phyloP scores from a whole-genome alignment of 169 alveolate species.

The Plasmodium chabaudi region DNA sequence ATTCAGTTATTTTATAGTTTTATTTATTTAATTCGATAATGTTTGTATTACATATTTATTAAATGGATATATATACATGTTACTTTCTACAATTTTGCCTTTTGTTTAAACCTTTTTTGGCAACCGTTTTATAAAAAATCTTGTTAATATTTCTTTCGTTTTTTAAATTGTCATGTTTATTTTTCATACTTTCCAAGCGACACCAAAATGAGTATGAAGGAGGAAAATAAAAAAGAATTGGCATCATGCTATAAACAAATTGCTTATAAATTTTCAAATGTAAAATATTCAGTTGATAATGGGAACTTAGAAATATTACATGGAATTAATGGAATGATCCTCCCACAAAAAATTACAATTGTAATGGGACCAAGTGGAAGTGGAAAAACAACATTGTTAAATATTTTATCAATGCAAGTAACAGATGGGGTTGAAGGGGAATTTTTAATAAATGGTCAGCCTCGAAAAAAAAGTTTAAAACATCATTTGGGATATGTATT shows the following conservation, averaged over 20 bases:
- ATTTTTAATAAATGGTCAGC: slow-evolving; percentile 26
- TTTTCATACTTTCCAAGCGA: too few species aligned
- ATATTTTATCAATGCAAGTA: slow-evolving; percentile 78
- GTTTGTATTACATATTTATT: too few species aligned
- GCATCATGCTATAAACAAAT: slow-evolving; percentile 13
- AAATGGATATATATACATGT: too few species aligned
- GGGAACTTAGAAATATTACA: slow-evolving; percentile 62
- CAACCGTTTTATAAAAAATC: too few species aligned
- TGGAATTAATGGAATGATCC: slow-evolving; percentile 39
- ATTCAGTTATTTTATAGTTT: too few species aligned
- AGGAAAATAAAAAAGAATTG: not conserved
- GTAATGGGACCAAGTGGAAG: slow-evolving; percentile 86
- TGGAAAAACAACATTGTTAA: slow-evolving; percentile 85
- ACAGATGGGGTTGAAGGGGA: slow-evolving; percentile 58
- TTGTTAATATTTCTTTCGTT: too few species aligned
- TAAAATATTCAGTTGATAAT: slow-evolving; percentile 43
- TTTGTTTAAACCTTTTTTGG: too few species aligned
- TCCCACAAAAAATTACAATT: slow-evolving; percentile 74
- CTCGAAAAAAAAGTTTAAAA: slow-evolving; percentile 35
- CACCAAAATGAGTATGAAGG: too few species aligned
- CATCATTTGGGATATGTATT: slow-evolving; percentile 73
- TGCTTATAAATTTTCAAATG: slow-evolving; percentile 56
- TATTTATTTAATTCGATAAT: too few species aligned
- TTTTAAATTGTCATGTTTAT: too few species aligned
- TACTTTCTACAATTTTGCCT: too few species aligned